These are phyloP conservation scores for Massarina eburnea DNA, from an alignment of 2,329 filamentous ascomycete genomes.

Conservation along the genomic window DNA sequence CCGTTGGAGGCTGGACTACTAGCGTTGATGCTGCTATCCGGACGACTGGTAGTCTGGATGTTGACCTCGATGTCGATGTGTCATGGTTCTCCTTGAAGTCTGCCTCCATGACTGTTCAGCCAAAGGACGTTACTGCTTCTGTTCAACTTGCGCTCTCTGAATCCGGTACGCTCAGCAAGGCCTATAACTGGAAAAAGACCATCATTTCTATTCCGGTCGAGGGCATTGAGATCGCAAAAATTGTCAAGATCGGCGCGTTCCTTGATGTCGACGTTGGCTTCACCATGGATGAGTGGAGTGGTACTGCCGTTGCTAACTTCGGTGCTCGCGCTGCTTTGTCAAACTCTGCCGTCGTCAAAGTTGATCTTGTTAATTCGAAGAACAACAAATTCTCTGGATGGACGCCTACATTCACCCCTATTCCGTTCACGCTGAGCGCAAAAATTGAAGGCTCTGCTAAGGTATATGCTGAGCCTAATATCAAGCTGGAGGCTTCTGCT, in stretches of 20 bases:
- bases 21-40: conserved; percentile 9
- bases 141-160: conserved; percentile 12
- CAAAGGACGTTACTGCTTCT: conserved; percentile 14
- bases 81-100: conserved; percentile 5
- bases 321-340: conserved; percentile 14
- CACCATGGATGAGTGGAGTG: conserved; percentile 13
- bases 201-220: conserved; percentile 19
- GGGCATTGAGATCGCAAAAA: conserved; percentile 14
- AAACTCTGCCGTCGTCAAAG: conserved; percentile 12
- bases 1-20: conserved; percentile 6
- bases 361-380: conserved; percentile 15
- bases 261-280: conserved; percentile 19
- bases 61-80: conserved; percentile 16
- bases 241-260: conserved; percentile 20
- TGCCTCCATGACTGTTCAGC: conserved; percentile 14
- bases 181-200: conserved; percentile 12
- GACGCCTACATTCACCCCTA: conserved; percentile 13
- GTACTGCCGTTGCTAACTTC: conserved; percentile 9
- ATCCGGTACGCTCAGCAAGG: conserved; percentile 8
- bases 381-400: conserved; percentile 19
- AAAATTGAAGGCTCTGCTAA: conserved; percentile 14
- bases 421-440: conserved; percentile 14
- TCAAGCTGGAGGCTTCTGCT: conserved; percentile 16
- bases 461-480: conserved; percentile 12
- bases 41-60: conserved; percentile 14